Percentiles rank a stretch among this genome's conserved stretches.
Conservation (phyloP, 305 asterid species). For the Fraxinus sp. region DNA sequence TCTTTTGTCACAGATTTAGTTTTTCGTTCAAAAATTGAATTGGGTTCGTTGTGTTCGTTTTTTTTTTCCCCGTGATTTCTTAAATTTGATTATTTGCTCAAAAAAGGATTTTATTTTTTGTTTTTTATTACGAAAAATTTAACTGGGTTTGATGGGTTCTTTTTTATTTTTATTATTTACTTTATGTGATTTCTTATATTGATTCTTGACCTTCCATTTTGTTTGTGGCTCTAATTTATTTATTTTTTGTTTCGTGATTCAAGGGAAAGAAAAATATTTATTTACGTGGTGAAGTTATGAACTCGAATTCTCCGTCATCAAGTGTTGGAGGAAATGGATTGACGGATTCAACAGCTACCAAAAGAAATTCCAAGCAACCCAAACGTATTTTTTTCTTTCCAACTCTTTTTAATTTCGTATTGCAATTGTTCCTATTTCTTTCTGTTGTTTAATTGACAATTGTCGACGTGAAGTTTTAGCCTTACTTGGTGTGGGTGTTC, state of each 20-base stretch:
- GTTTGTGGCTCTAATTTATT: background rate
- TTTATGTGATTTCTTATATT: no score
- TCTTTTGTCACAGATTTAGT: no score
- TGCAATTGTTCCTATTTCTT: no score
- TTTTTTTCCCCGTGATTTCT: no score
- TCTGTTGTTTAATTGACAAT: no score
- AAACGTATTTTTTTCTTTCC: background rate
- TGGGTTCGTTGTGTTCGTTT: no score
- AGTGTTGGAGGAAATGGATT: constrained; percentile 2
- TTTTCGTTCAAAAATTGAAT: no score
- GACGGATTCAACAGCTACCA: constrained; percentile 8
- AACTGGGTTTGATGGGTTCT: no score
- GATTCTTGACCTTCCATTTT: background rate
- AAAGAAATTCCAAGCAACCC: constrained; percentile 9
- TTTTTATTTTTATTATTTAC: no score
- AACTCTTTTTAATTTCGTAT: background rate
- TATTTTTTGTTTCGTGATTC: background rate
- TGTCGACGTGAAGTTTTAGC: background rate
- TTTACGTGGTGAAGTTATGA: background rate
- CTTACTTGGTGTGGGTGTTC: background rate
- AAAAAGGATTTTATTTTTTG: no score
- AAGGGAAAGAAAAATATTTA: background rate
- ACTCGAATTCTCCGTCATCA: constrained; percentile 8
- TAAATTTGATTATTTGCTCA: no score
- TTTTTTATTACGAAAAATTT: no score